phyloP scores from a whole-genome alignment of 106 monocot genomes.

The Amphibolis antarctica region DNA sequence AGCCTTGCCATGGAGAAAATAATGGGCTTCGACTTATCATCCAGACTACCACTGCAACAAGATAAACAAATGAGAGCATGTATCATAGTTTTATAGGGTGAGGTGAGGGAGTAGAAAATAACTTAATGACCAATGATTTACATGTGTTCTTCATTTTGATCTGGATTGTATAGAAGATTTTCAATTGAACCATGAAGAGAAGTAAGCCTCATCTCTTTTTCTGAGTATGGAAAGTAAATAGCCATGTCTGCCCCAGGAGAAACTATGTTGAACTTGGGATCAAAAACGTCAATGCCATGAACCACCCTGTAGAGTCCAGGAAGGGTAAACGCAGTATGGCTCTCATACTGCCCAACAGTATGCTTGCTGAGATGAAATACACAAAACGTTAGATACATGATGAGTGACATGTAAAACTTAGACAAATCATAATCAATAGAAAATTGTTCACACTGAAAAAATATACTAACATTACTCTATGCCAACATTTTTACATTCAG shows the following conservation, averaged over 20 bases:
- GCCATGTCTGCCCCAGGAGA: conserved; percentile 86
- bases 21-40: conserved; percentile 79
- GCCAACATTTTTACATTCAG: too few species aligned
- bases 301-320: conserved; percentile 82
- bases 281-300: conserved; percentile 96
- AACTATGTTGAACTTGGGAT: conserved; percentile 97
- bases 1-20: conserved; percentile 98
- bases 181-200: conserved; percentile 83
- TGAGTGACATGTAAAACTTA: too few species aligned
- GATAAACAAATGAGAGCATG: background rate
- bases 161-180: conserved; percentile 45
- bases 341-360: conserved; percentile 96
- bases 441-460: too few species aligned
- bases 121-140: conserved; percentile 21
- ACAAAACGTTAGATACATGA: background rate
- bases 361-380: conserved; percentile 53
- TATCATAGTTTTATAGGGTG: background rate
- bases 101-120: background rate
- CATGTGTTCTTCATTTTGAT: conserved; percentile 82
- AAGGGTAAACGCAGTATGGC: conserved; percentile 77
- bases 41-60: conserved; percentile 57
- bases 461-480: too few species aligned
- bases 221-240: conserved; percentile 79
- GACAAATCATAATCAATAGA: too few species aligned
- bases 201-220: conserved; percentile 65